Conservation (phyloP, 140 eudicot genomes). For the Cichorium intybus region DNA sequence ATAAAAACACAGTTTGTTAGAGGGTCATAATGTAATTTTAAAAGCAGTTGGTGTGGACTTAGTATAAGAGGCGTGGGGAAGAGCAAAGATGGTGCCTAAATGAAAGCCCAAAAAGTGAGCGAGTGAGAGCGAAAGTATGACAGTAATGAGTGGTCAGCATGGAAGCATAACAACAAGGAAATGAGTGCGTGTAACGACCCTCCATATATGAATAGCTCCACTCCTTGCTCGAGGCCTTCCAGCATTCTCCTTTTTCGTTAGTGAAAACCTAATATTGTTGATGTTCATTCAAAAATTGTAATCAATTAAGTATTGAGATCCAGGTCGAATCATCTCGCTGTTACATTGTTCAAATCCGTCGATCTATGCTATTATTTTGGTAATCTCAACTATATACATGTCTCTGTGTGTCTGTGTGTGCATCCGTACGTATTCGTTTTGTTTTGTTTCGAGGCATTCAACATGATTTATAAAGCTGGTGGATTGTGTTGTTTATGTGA, state of each 20-base stretch:
- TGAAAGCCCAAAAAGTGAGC: conserved; percentile 9
- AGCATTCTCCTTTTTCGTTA: neutral
- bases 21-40: neutral
- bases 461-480: neutral
- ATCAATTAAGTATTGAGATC: neutral
- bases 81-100: conserved; percentile 28
- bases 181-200: conserved; percentile 36
- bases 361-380: conserved; percentile 6
- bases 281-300: neutral
- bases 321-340: neutral
- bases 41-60: conserved; percentile 8
- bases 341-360: neutral
- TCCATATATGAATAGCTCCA: conserved; percentile 21
- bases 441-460: neutral
- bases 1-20: too few relatives aligned
- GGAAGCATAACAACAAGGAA: conserved; percentile 22
- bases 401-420: neutral
- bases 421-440: neutral
- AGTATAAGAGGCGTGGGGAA: conserved; percentile 32
- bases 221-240: conserved; percentile 17
- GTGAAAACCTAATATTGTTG: conserved; percentile 3
- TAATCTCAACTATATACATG: neutral
- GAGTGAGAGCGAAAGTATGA: conserved; percentile 15
- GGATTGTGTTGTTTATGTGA: neutral
- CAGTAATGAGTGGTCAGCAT: conserved; percentile 32